phyloP scores from a whole-genome alignment of 495 filamentous ascomycete species.

The Aspergillus heteromorphus region DNA sequence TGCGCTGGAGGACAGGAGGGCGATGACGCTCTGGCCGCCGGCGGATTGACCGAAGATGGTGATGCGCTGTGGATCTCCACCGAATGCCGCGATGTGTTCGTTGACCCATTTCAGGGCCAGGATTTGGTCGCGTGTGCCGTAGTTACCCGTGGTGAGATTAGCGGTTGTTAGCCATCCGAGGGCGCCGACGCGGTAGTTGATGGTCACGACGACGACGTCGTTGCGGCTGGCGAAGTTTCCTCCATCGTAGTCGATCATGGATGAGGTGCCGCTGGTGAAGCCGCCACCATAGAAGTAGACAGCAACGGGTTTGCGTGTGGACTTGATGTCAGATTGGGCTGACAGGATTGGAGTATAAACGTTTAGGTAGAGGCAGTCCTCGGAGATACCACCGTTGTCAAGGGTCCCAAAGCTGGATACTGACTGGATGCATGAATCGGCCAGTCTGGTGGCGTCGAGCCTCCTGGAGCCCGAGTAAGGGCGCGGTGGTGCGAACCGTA shows the following conservation, averaged over 20 bases:
- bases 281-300: slow-evolving; percentile 46
- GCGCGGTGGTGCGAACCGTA: slow-evolving; percentile 42
- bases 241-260: slow-evolving; percentile 36
- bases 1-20: slow-evolving; percentile 36
- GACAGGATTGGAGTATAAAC: slow-evolving; percentile 27
- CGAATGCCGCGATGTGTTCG: slow-evolving; percentile 44
- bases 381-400: slow-evolving; percentile 25
- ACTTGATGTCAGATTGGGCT: neutral
- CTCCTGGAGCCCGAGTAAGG: slow-evolving; percentile 32
- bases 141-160: slow-evolving; percentile 30
- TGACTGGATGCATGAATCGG: slow-evolving; percentile 39
- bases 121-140: slow-evolving; percentile 36
- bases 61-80: slow-evolving; percentile 43
- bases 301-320: slow-evolving; percentile 29
- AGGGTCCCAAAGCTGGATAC: slow-evolving; percentile 8
- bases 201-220: slow-evolving; percentile 44
- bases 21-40: slow-evolving; percentile 51
- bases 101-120: slow-evolving; percentile 47
- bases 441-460: slow-evolving; percentile 38
- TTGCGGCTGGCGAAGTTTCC: slow-evolving; percentile 40
- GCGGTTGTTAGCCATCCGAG: slow-evolving; percentile 36
- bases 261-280: slow-evolving; percentile 35
- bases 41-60: slow-evolving; percentile 51
- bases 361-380: slow-evolving; percentile 44
- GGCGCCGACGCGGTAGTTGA: slow-evolving; percentile 42